These are phyloP conservation scores for Poa pratensis DNA, from an alignment of 176 grass and related monocot genomes.

Conservation along the genomic window DNA sequence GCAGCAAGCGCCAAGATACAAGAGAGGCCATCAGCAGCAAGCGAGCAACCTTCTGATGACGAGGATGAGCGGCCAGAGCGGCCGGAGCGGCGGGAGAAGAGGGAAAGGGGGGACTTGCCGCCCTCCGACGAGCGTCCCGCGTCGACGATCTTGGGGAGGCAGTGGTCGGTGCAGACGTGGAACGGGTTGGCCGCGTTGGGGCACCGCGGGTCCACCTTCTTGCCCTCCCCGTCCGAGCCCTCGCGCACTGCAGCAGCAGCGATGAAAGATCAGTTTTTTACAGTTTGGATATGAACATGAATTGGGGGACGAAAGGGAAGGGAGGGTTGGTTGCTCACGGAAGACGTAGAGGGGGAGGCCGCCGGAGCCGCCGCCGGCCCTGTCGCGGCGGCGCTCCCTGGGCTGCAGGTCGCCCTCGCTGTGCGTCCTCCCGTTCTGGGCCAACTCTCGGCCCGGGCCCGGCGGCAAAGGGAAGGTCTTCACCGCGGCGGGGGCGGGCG, in stretches of 20 bases:
- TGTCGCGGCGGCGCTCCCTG: slow-evolving; percentile 42
- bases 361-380: slow-evolving; percentile 59
- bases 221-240: slow-evolving; percentile 45
- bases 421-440: slow-evolving; percentile 55
- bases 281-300: background rate
- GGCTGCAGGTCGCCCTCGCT: slow-evolving; percentile 49
- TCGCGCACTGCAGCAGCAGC: slow-evolving; percentile 50
- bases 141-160: slow-evolving; percentile 54
- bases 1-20: background rate
- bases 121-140: slow-evolving; percentile 49
- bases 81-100: slow-evolving; percentile 58
- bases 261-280: slow-evolving; percentile 1
- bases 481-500: background rate
- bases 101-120: slow-evolving; percentile 48
- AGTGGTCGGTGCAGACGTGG: slow-evolving; percentile 77
- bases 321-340: slow-evolving; percentile 34
- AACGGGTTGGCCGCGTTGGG: slow-evolving; percentile 78
- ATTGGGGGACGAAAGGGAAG: background rate
- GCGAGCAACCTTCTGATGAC: slow-evolving; percentile 56
- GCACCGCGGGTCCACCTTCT: slow-evolving; percentile 79
- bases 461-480: slow-evolving; percentile 21
- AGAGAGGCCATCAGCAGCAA: background rate
- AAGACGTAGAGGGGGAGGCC: slow-evolving; percentile 82
- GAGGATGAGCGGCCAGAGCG: slow-evolving; percentile 56
- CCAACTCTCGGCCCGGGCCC: background rate